These are phyloP conservation scores for Jatropha multifida DNA, from an alignment of 441 rosid genomes.

Conservation along the genomic window DNA sequence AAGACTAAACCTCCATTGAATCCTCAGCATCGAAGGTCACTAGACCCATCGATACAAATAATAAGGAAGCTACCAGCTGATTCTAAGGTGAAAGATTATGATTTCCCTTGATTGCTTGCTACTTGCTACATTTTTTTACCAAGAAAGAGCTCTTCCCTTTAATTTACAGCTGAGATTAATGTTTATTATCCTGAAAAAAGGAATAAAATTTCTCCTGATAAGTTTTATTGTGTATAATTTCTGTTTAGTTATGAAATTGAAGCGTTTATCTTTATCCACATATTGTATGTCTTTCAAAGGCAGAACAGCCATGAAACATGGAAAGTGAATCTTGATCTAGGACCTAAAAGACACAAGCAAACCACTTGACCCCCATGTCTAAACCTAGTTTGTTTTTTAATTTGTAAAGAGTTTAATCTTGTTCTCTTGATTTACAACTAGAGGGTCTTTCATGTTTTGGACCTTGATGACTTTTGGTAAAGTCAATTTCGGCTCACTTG, in stretches of 20 bases:
- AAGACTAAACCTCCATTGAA: constrained; percentile 34
- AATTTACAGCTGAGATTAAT: constrained; percentile 11
- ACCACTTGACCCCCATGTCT: constrained; percentile 32
- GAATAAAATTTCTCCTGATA: background rate
- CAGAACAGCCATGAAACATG: constrained; percentile 30
- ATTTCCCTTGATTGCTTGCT: constrained; percentile 38
- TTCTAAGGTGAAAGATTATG: constrained; percentile 40
- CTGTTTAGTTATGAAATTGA: background rate
- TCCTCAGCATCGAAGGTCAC: constrained; percentile 32
- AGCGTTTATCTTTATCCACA: constrained; percentile 14
- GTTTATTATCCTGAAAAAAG: background rate
- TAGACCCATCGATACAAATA: constrained; percentile 17
- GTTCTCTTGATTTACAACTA: constrained; percentile 43
- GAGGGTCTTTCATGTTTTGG: constrained; percentile 37
- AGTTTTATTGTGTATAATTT: background rate
- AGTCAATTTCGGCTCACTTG: constrained; percentile 34
- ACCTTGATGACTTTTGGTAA: constrained; percentile 20
- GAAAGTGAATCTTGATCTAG: constrained; percentile 30
- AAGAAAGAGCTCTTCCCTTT: constrained; percentile 6
- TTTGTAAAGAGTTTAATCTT: constrained; percentile 17
- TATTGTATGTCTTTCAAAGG: constrained; percentile 30
- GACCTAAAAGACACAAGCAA: constrained; percentile 4
- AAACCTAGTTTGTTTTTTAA: constrained; percentile 18
- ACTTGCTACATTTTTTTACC: constrained; percentile 1
- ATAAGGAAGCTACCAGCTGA: constrained; percentile 38